Evolutionary conservation across 2,329 filamentous ascomycete genomes (phyloP).

Genomic region (Sarocladium oryzae): DNA sequence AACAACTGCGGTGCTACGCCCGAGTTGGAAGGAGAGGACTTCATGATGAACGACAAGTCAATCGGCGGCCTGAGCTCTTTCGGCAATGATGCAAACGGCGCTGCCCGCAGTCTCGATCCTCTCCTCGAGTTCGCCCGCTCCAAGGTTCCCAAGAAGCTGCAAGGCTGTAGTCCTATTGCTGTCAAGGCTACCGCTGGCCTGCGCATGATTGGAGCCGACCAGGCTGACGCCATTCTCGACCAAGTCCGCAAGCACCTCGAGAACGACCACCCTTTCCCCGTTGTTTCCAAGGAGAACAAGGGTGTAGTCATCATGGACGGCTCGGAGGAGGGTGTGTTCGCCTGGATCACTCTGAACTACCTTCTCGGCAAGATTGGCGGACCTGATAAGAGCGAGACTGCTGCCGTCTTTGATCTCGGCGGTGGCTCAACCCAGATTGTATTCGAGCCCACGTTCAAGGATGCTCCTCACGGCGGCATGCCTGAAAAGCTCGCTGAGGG

Average conservation of each 20-base stretch:
- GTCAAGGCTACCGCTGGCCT: slow-evolving; percentile 96
- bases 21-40: slow-evolving; percentile 85
- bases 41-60: slow-evolving; percentile 86
- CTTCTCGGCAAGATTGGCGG: slow-evolving; percentile 95
- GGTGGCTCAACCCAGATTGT: slow-evolving; percentile 98
- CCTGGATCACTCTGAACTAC: slow-evolving; percentile 99
- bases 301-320: slow-evolving; percentile 98
- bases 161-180: slow-evolving; percentile 88
- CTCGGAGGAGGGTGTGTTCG: slow-evolving; percentile 93
- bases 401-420: slow-evolving; percentile 91
- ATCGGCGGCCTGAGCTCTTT: slow-evolving; percentile 79
- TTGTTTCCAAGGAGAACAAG: slow-evolving; percentile 76
- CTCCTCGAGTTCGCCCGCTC: slow-evolving; percentile 82
- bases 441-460: slow-evolving; percentile 90
- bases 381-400: slow-evolving; percentile 82
- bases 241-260: slow-evolving; percentile 81
- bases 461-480: slow-evolving; percentile 66
- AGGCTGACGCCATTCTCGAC: slow-evolving; percentile 76
- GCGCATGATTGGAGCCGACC: slow-evolving; percentile 74
- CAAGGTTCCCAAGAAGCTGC: slow-evolving; percentile 79
- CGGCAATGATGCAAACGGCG: slow-evolving; percentile 75
- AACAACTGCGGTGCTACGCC: slow-evolving; percentile 97
- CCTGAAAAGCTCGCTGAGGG: slow-evolving; percentile 79
- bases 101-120: slow-evolving; percentile 81
- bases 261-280: slow-evolving; percentile 86